Base-by-base conservation (phyloP, 2,329 filamentous ascomycete species). In the Colletotrichum theobromicola region DNA sequence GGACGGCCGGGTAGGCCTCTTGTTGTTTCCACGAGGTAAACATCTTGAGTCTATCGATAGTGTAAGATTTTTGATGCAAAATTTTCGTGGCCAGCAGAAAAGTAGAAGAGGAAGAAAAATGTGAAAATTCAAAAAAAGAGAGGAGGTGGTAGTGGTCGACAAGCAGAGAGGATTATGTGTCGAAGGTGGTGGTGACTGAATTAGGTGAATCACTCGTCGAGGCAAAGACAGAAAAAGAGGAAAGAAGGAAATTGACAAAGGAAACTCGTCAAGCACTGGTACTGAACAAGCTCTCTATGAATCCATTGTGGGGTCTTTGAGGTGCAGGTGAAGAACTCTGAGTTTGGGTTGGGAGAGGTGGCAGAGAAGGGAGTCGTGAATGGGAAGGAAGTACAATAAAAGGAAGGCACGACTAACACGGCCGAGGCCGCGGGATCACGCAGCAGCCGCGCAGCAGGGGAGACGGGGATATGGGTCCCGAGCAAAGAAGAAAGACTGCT, bases 1-100 rank as follows among this genome's bases (percentile, higher is more conserved):
- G 85, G 46, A 86, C 81, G 63, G 63, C 80, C 63, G 84, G 84
- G 71, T 84, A 85, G 66, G 79, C 77, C 70, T 80, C 78, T 72
- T 80, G 78, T 75, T 78, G 76, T 76, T 81, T 83, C 79, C 81
- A 79, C 62, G 83, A 81, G 80, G 78, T 81, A 72, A 83, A 79
- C 84, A 85, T 85, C n/a, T 80, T 83, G 76, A 77, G 75, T 80
- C 79, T 83, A 77, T 79, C 46, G 68, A 69, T 77, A 35, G 76
- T 81, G 73, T 76, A 66, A 76, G 72, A 72, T 58, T 35, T 24
- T 58, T 50, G 46, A 67, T 50, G 61, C 61, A 28, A 67, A 46
- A 32, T 2, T 55, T 75, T 69, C 50, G 66, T 64, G 65, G 21
- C 70, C 64, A 65, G 73, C 69, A 64, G 57, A 75, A 57, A 24